A percentile compares a stretch with the other conserved stretches of the same genome.
Evolutionary conservation across 2,329 filamentous ascomycete species (phyloP).

Genomic region (Fusarium pseudonygamai): DNA sequence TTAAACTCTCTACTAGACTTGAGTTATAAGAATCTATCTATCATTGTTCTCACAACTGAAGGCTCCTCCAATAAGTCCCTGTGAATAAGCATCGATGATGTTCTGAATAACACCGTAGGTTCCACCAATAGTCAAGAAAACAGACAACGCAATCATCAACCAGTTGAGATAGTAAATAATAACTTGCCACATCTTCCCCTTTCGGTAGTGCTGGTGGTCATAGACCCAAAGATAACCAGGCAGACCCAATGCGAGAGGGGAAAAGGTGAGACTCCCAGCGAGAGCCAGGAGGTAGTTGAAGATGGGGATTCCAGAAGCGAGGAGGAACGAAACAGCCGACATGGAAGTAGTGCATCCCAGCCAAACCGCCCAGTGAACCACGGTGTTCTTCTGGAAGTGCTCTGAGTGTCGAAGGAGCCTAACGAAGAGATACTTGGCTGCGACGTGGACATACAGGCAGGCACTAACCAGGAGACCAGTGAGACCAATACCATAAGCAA

Average conservation of each 20-base stretch:
- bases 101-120: conserved; percentile 20
- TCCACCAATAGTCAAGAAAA: conserved; percentile 12
- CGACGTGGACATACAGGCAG: conserved; percentile 50
- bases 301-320: conserved; percentile 40
- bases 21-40: not conserved
- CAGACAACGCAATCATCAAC: conserved; percentile 11
- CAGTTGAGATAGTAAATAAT: conserved; percentile 14
- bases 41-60: conserved; percentile 20
- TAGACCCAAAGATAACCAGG: conserved; percentile 42
- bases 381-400: conserved; percentile 49
- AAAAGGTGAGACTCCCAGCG: conserved; percentile 44
- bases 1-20: fast-evolving
- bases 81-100: conserved; percentile 16
- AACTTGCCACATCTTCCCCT: conserved; percentile 7
- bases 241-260: conserved; percentile 44
- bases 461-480: conserved; percentile 45
- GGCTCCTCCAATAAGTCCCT: conserved; percentile 14
- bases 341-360: conserved; percentile 43
- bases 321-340: conserved; percentile 31
- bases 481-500: conserved; percentile 46
- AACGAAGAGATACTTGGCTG: conserved; percentile 54
- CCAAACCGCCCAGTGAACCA: conserved; percentile 51
- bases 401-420: conserved; percentile 49
- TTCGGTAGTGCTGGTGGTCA: conserved; percentile 19
- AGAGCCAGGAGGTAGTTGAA: conserved; percentile 48